Evolutionary conservation across 73 alveolate genomes (phyloP).

Genomic region (Stentor roeselii): DNA sequence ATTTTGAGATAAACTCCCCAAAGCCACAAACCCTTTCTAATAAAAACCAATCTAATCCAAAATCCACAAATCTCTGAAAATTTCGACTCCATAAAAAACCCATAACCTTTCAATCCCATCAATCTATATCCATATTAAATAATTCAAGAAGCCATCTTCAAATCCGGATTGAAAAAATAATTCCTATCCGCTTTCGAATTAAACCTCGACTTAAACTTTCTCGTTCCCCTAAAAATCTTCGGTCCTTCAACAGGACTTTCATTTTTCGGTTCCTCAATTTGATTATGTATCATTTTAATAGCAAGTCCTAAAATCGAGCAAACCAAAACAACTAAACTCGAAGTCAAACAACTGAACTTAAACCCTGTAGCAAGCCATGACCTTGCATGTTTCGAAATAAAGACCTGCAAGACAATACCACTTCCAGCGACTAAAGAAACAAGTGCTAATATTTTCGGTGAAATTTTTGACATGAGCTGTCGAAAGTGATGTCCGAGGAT

Average conservation of each 20-base stretch:
- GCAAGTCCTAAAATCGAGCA: background rate
- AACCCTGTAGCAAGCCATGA: background rate
- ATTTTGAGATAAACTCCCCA: too few relatives aligned
- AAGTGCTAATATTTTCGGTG: background rate
- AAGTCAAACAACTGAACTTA: background rate
- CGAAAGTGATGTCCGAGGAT: conserved; percentile 17
- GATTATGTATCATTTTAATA: background rate
- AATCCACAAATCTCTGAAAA: too few relatives aligned
- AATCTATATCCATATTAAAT: too few relatives aligned
- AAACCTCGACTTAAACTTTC: conserved; percentile 20
- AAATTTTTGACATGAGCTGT: background rate
- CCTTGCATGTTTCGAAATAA: background rate
- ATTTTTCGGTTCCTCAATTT: conserved; percentile 14
- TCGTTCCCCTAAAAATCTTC: background rate
- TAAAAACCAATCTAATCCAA: too few relatives aligned
- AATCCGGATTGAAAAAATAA: conserved; percentile 9
- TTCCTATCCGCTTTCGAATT: conserved; percentile 13
- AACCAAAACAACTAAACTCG: background rate
- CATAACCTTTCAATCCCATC: too few relatives aligned
- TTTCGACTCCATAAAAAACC: too few relatives aligned
- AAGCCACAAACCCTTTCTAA: too few relatives aligned
- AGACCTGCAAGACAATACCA: background rate
- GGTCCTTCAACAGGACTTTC: background rate
- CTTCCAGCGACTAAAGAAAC: background rate
- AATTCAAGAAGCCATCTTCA: conserved; percentile 14